Percentiles rank a stretch among this genome's conserved stretches.
phyloP scores from a whole-genome alignment of 2,329 filamentous ascomycete genomes.

The Lasiodiplodia theobromae region DNA sequence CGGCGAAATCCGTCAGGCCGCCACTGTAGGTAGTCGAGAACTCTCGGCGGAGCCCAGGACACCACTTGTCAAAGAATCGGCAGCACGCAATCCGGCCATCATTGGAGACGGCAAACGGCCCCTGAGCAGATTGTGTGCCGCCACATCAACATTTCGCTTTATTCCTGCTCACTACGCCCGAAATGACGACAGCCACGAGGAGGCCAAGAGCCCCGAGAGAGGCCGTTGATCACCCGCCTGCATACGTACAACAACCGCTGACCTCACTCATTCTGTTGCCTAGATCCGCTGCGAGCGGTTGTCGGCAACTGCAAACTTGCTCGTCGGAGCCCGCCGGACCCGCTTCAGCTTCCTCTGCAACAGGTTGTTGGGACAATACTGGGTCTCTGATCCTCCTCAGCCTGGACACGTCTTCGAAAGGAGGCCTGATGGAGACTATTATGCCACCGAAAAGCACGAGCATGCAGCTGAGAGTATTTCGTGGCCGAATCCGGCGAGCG shows the following conservation, averaged over 20 bases:
- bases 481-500: background rate
- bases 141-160: background rate
- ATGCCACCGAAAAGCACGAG: constrained; percentile 1
- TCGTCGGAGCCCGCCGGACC: background rate
- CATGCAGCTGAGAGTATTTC: background rate
- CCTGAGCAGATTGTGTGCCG: background rate
- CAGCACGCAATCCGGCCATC: background rate
- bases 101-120: background rate
- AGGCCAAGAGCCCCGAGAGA: background rate
- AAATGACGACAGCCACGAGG: background rate
- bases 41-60: background rate
- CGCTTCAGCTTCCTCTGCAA: background rate
- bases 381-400: background rate
- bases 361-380: background rate
- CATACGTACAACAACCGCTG: background rate
- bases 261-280: background rate
- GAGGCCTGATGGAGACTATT: background rate
- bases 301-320: background rate
- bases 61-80: background rate
- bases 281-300: no score
- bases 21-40: background rate
- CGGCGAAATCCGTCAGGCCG: background rate
- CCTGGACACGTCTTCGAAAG: background rate
- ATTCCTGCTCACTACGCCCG: background rate
- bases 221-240: background rate